phyloP scores from a whole-genome alignment of 1,284 basidiomycete genomes.

The Ustilago lituana region DNA sequence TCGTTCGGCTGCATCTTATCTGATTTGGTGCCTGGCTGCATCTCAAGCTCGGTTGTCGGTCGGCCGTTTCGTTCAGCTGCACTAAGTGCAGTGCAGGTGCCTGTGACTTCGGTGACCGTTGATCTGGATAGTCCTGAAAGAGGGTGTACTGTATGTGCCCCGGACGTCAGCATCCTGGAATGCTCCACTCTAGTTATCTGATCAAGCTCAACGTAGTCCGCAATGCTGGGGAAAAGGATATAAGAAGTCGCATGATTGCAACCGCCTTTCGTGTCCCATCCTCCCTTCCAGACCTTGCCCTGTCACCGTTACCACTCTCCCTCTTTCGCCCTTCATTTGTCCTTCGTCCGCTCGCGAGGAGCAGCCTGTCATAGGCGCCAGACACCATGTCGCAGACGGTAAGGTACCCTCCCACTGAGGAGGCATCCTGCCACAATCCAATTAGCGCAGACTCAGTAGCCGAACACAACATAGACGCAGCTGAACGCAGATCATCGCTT shows the following conservation, averaged over 20 bases:
- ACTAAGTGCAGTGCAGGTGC: too few relatives aligned
- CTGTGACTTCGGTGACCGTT: too few relatives aligned
- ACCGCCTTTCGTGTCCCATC: neutral
- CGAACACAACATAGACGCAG: neutral
- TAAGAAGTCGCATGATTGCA: too few relatives aligned
- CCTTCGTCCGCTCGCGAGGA: neutral
- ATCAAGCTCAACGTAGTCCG: too few relatives aligned
- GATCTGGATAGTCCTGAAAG: too few relatives aligned
- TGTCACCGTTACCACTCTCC: neutral
- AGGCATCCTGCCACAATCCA: neutral
- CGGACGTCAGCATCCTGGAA: too few relatives aligned
- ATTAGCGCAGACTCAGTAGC: neutral
- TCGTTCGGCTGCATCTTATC: slow-evolving; percentile 23
- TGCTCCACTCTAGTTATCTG: too few relatives aligned
- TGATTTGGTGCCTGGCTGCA: slow-evolving; percentile 5
- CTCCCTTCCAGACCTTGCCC: neutral
- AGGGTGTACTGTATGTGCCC: too few relatives aligned
- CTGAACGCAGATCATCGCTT: slow-evolving; percentile 3
- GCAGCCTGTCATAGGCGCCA: neutral
- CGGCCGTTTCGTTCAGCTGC: too few relatives aligned
- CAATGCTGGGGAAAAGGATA: too few relatives aligned
- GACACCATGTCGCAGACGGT: slow-evolving; percentile 1
- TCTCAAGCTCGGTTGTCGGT: neutral
- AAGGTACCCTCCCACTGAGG: neutral
- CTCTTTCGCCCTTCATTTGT: neutral